Conservation (phyloP, 2,329 filamentous ascomycete species). For the Calonectria henricotiae region DNA sequence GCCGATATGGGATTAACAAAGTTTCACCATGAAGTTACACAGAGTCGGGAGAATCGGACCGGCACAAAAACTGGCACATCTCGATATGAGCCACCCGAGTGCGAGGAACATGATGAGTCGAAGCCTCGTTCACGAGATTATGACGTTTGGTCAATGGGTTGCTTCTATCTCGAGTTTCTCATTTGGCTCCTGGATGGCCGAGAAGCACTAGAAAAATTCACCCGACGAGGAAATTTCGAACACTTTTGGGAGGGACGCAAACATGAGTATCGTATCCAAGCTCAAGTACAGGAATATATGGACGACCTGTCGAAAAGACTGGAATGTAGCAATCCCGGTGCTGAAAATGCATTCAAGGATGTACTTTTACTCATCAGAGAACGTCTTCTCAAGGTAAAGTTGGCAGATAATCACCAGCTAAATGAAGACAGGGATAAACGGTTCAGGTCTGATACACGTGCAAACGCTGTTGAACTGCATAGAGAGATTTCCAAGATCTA, state of each 20-base stretch:
- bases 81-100: constrained; percentile 1
- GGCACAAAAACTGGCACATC: background rate
- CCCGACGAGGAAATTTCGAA: background rate
- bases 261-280: background rate
- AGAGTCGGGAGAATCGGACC: background rate
- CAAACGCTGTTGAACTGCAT: background rate
- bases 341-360: background rate
- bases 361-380: background rate
- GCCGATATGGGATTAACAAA: background rate
- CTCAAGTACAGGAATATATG: background rate
- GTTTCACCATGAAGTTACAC: background rate
- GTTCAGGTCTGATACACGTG: background rate
- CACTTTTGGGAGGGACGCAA: background rate
- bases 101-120: background rate
- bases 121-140: background rate
- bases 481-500: constrained; percentile 1
- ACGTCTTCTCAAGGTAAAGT: constrained; percentile 6
- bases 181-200: background rate
- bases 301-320: background rate
- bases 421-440: background rate
- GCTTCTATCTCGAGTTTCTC: background rate
- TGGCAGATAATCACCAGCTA: background rate
- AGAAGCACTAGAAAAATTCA: background rate
- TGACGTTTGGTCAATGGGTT: constrained; percentile 4
- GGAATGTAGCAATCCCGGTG: too few species aligned